Conservation (phyloP, 169 alveolate genomes). For the Plasmodium coatneyi region DNA sequence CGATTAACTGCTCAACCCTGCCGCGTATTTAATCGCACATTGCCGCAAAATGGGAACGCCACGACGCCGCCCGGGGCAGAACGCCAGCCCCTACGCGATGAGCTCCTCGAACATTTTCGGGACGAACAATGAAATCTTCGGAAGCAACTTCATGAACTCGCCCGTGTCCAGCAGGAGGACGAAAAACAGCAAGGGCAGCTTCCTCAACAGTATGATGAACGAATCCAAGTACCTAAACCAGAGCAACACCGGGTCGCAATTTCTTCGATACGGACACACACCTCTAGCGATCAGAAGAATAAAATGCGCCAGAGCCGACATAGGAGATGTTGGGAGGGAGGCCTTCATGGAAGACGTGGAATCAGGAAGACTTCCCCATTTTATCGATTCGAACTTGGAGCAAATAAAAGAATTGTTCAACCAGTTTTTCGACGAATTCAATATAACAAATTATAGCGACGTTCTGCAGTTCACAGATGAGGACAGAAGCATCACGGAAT, state of each 20-base stretch:
- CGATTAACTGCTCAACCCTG: background rate
- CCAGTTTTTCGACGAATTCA: conserved; percentile 82
- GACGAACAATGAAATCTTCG: conserved; percentile 44
- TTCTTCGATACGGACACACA: conserved; percentile 86
- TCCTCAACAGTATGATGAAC: conserved; percentile 67
- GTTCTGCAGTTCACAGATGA: conserved; percentile 79
- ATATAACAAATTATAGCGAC: conserved; percentile 80
- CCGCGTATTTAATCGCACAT: background rate
- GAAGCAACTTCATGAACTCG: conserved; percentile 59
- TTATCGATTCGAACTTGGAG: conserved; percentile 84
- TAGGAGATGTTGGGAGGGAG: conserved; percentile 91
- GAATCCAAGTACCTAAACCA: conserved; percentile 64
- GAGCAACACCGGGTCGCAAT: conserved; percentile 79
- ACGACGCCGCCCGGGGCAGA: conserved; percentile 54
- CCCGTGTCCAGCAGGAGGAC: conserved; percentile 74
- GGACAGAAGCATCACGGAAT: conserved; percentile 76
- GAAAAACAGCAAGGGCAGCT: conserved; percentile 49
- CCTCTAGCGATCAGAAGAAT: conserved; percentile 87
- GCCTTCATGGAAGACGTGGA: conserved; percentile 87
- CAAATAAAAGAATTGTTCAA: conserved; percentile 82
- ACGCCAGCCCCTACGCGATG: conserved; percentile 34
- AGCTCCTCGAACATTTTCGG: conserved; percentile 69
- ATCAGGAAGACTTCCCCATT: conserved; percentile 85
- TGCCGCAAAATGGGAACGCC: conserved; percentile 52
- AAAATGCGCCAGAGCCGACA: conserved; percentile 88